Percentiles rank a stretch among this genome's conserved stretches.
Conservation (phyloP, 73 alveolate genomes). For the Paramecium caudatum region DNA sequence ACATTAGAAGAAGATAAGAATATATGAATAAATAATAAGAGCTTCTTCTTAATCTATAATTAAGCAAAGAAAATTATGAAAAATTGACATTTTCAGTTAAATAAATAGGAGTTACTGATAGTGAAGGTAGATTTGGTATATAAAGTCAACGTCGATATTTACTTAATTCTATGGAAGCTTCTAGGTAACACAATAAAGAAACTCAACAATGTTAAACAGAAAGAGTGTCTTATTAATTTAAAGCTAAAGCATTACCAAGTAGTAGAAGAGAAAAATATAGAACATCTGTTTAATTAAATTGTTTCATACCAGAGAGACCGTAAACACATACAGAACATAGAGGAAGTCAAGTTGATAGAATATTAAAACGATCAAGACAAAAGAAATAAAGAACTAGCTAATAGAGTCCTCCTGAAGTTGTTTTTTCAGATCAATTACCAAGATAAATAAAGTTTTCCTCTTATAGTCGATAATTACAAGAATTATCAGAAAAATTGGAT, state of each 20-base stretch:
- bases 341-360: neutral
- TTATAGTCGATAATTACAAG: conserved; percentile 26
- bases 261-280: conserved; percentile 18
- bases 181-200: neutral
- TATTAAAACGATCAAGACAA: conserved; percentile 25
- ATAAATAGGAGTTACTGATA: conserved; percentile 35
- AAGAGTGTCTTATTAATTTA: conserved; percentile 23
- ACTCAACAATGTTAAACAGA: conserved; percentile 1
- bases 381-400: neutral
- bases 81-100: conserved; percentile 41
- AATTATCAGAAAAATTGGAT: neutral
- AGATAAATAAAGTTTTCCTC: neutral
- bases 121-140: conserved; percentile 32
- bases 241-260: conserved; percentile 32
- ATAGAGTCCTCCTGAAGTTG: conserved; percentile 4
- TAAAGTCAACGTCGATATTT: conserved; percentile 22
- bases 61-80: conserved; percentile 22
- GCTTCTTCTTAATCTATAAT: neutral
- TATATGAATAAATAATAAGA: neutral
- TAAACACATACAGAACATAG: neutral
- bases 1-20: conserved; percentile 17
- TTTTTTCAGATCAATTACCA: neutral
- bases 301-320: neutral
- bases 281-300: neutral
- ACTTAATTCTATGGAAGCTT: conserved; percentile 31